These are phyloP conservation scores for Colletotrichum sp. DNA, from an alignment of 2,329 filamentous ascomycete species.

Conservation along the genomic window DNA sequence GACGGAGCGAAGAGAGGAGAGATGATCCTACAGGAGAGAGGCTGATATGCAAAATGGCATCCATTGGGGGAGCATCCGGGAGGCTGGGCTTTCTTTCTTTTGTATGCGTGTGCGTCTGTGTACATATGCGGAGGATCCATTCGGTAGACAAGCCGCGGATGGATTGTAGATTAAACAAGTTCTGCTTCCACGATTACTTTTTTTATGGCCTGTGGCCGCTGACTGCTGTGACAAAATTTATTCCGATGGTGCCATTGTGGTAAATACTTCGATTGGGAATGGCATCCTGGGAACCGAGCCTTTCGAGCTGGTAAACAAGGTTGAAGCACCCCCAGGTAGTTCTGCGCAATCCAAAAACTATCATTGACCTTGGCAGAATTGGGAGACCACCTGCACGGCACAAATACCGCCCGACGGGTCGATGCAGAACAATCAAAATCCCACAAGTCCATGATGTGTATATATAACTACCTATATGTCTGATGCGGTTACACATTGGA, in stretches of 20 bases:
- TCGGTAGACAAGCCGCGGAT: slow-evolving; percentile 13
- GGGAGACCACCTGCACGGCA: not conserved
- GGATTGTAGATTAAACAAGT: slow-evolving; percentile 22
- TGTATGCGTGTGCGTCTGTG: slow-evolving; percentile 15
- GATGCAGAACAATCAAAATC: not conserved
- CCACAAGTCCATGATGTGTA: not conserved
- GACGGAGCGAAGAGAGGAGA: not conserved
- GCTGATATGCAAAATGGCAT: not conserved
- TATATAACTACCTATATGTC: slow-evolving; percentile 11
- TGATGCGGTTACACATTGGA: slow-evolving; percentile 3
- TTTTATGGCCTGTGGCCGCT: not conserved
- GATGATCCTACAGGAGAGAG: not conserved
- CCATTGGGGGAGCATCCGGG: not conserved
- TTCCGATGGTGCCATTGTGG: not conserved
- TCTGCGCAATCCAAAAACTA: not conserved
- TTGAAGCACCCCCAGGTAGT: not conserved
- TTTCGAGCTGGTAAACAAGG: not conserved
- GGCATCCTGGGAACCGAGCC: not conserved
- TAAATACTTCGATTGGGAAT: not conserved
- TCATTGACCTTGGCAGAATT: not conserved
- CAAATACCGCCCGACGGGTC: not conserved
- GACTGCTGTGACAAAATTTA: not conserved
- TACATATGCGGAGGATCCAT: slow-evolving; percentile 21
- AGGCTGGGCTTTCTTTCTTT: slow-evolving; percentile 11
- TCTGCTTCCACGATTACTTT: slow-evolving; percentile 1